These are phyloP conservation scores for Prototheca wickerhamii DNA, from an alignment of 163 green algal species.

Conservation along the genomic window DNA sequence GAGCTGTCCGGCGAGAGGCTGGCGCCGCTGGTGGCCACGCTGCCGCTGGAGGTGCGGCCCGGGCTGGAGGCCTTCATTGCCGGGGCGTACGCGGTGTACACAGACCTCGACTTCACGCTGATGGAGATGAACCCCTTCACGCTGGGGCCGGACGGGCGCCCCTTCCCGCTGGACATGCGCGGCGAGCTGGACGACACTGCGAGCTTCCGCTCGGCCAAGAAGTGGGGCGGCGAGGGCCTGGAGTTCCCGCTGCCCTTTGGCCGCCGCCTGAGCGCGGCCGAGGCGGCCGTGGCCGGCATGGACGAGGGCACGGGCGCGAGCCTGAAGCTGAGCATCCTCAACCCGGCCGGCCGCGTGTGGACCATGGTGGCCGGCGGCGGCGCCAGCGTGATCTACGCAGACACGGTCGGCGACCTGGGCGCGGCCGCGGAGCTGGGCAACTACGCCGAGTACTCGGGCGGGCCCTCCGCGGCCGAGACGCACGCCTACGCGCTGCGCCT, in stretches of 20 bases:
- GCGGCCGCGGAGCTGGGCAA: conserved; percentile 77
- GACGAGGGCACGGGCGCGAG: conserved; percentile 74
- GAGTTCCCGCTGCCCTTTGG: conserved; percentile 92
- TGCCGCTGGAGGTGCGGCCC: conserved; percentile 61
- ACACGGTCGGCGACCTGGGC: conserved; percentile 76
- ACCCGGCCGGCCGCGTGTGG: conserved; percentile 82
- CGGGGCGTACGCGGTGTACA: conserved; percentile 30
- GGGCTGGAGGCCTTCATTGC: conserved; percentile 71
- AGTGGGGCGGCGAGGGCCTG: conserved; percentile 62
- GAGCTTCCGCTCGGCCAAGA: conserved; percentile 61
- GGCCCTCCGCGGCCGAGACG: conserved; percentile 73
- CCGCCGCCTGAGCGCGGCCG: conserved; percentile 50
- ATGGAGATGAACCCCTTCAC: conserved; percentile 97
- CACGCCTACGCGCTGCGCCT: conserved; percentile 69
- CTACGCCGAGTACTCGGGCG: conserved; percentile 88
- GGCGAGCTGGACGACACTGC: conserved; percentile 92
- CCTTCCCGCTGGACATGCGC: conserved; percentile 48
- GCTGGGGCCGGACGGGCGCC: conserved; percentile 49
- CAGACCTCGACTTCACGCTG: conserved; percentile 80
- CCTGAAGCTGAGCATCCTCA: conserved; percentile 89
- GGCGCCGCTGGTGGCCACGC: conserved; percentile 59
- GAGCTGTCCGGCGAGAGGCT: conserved; percentile 36
- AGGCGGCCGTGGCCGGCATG: conserved; percentile 35
- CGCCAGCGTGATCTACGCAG: conserved; percentile 85
- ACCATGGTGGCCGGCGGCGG: conserved; percentile 89